These are phyloP conservation scores for Erigeron philadelphicus DNA, from an alignment of 140 eudicot species.

Conservation along the genomic window DNA sequence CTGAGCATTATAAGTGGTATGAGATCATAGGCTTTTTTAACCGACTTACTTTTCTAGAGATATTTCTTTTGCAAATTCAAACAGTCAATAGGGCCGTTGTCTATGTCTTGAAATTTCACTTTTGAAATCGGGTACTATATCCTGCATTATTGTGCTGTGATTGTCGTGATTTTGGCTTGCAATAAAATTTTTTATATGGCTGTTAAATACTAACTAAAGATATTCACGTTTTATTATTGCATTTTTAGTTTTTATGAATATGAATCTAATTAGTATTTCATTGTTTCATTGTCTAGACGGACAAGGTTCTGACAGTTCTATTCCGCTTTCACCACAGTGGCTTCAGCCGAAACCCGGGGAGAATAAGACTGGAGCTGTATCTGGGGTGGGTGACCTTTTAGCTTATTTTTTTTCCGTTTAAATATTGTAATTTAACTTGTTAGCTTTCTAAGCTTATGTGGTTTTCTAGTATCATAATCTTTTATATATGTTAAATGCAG, in stretches of 20 bases:
- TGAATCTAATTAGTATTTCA: background rate
- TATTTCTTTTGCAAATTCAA: background rate
- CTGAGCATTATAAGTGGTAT: background rate
- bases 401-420: background rate
- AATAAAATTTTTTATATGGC: background rate
- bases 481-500: constrained; percentile 30
- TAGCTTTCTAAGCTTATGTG: background rate
- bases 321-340: constrained; percentile 99
- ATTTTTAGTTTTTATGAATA: background rate
- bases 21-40: background rate
- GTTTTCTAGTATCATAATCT: background rate
- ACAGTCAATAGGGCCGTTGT: background rate
- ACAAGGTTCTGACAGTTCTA: constrained; percentile 63
- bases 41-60: background rate
- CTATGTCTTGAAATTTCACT: background rate
- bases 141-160: background rate
- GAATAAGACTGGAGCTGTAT: constrained; percentile 52
- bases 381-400: constrained; percentile 52
- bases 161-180: background rate
- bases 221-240: background rate
- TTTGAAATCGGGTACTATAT: background rate
- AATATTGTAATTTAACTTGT: background rate
- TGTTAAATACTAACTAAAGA: background rate
- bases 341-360: constrained; percentile 90
- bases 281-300: constrained; percentile 47